Base-by-base conservation (phyloP, 306 rosid species). In the Vigna hirtella region DNA sequence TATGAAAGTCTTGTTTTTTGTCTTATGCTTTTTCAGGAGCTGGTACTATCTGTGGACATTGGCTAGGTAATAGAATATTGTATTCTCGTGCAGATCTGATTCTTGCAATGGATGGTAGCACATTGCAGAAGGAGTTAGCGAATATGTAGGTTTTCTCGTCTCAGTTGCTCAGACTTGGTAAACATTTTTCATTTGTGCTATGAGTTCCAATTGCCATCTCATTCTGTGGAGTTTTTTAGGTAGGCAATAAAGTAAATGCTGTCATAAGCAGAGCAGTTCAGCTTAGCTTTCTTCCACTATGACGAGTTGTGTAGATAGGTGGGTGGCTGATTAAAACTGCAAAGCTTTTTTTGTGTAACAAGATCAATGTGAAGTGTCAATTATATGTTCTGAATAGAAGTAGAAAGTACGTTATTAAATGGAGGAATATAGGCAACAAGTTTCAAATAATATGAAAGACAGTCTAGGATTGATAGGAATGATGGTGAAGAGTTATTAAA, bases 41-140 rank as follows among this genome's bases (percentile, higher is more conserved):
- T 80, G 92, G 85, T 67, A 30, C 34, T 30, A 30, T 30, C 52
- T 50, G 63, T 83, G 97, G 92, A 57, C 2, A 79, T 22, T 87
- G 88, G 98, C 56, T 82, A 34, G 47, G 85, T 6, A 22, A 42
- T 45, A 30, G 87, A 80, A 78, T 93, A 64, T 57, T 86, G 40
- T 66, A 79, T 74, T 89, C 91, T 43, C 72, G 73, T 67, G 80
- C 73, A 32, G 92, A 87, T 42, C 85, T 81, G 68, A 90, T 95
- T 77, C 97, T 95, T 85, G 38, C 88, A 66, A 59, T 83, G 86
- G 88, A 89, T 63, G 98, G 97, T 66, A 91, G 85, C 86, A 74
- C 74, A 74, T 81, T 89, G 82, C 98, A 95, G 87, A 85, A 63
- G 72, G 98, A 92, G 87, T 83, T 95, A 42, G 93, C 91, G 12